A percentile compares a stretch with the other conserved stretches of the same genome.
phyloP scores from a whole-genome alignment of 352 stramenopile species.

The Pythium scleroteichum region DNA sequence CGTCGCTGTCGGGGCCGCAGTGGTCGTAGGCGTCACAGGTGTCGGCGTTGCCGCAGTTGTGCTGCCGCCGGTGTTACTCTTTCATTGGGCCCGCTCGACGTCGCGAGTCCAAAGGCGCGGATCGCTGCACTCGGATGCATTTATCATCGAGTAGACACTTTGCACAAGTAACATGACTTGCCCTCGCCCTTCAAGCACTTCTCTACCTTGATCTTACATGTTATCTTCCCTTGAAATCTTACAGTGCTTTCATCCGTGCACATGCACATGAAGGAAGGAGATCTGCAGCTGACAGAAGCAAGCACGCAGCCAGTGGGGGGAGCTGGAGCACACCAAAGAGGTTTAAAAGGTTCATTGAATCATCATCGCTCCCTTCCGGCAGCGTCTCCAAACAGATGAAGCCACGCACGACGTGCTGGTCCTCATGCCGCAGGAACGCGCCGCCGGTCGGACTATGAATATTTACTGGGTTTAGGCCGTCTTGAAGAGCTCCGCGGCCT shows the following conservation, averaged over 20 bases:
- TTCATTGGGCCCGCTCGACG: slow-evolving; percentile 53
- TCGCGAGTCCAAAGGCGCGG: slow-evolving; percentile 44
- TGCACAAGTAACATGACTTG: too few species aligned
- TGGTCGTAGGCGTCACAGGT: slow-evolving; percentile 52
- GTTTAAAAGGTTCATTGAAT: slow-evolving; percentile 25
- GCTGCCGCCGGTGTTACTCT: slow-evolving; percentile 64
- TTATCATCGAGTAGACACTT: slow-evolving; percentile 20
- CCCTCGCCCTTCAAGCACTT: too few species aligned
- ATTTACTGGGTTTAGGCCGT: slow-evolving; percentile 51
- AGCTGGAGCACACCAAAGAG: not conserved
- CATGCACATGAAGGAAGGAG: too few species aligned
- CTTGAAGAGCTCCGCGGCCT: slow-evolving; percentile 76
- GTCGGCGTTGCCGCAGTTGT: slow-evolving; percentile 68
- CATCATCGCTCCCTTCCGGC: slow-evolving; percentile 11
- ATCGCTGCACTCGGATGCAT: slow-evolving; percentile 38
- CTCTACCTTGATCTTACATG: not conserved
- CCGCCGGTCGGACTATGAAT: slow-evolving; percentile 24
- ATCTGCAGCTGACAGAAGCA: too few species aligned
- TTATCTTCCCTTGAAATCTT: not conserved
- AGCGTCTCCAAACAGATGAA: not conserved
- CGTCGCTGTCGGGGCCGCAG: slow-evolving; percentile 47
- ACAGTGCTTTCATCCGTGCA: not conserved
- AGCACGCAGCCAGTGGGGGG: not conserved
- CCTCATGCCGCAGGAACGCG: not conserved
- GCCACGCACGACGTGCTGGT: not conserved